Evolutionary conservation across 495 filamentous ascomycete genomes (phyloP).

Genomic region (Cryomyces minteri): DNA sequence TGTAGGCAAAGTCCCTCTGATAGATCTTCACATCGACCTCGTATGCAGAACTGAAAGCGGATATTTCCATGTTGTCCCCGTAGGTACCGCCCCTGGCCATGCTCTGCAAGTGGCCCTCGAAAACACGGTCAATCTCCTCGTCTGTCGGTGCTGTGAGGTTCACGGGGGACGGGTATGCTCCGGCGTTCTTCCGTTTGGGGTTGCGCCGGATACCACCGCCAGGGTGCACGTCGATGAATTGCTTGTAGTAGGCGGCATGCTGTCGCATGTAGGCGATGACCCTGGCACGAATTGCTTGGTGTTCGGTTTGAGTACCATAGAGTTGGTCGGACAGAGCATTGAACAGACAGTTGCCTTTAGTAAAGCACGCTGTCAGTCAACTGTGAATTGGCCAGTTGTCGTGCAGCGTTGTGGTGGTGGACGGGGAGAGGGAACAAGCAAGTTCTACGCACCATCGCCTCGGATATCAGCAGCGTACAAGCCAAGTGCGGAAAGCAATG

Average conservation of each 20-base stretch:
- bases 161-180: conserved; percentile 23
- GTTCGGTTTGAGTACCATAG: conserved; percentile 41
- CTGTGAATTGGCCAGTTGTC: not conserved
- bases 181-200: conserved; percentile 39
- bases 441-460: conserved; percentile 13
- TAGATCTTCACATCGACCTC: conserved; percentile 46
- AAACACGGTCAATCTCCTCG: conserved; percentile 41
- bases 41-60: conserved; percentile 46
- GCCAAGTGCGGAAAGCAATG: conserved; percentile 27
- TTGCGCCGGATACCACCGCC: conserved; percentile 42
- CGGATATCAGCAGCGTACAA: conserved; percentile 30
- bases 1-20: conserved; percentile 26
- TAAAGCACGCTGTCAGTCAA: not conserved
- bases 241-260: conserved; percentile 43
- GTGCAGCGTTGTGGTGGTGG: not conserved
- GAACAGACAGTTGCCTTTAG: conserved; percentile 61
- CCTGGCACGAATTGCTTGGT: conserved; percentile 36
- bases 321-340: conserved; percentile 62
- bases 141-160: conserved; percentile 22
- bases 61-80: conserved; percentile 55
- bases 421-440: not conserved
- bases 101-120: conserved; percentile 37
- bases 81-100: conserved; percentile 47
- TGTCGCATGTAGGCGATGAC: conserved; percentile 45
- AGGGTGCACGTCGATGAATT: conserved; percentile 39